Evolutionary conservation across 768 basidiomycete species (phyloP).

Genomic region (Austroboletus eburneus): DNA sequence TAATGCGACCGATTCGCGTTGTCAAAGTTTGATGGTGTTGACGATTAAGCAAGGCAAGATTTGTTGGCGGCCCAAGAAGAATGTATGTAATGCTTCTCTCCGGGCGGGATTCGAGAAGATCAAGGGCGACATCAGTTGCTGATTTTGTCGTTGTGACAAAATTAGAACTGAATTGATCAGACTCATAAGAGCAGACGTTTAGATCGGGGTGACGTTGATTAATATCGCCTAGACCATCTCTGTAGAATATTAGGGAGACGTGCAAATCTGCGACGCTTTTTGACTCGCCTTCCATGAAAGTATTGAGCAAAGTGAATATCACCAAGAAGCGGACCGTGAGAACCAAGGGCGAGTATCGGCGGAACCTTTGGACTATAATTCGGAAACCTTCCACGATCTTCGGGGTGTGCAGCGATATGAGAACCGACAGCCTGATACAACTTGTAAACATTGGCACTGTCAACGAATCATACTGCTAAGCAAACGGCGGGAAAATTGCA

Average conservation of each 20-base stretch:
- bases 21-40: conserved; percentile 49
- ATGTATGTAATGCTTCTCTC: conserved; percentile 63
- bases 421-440: conserved; percentile 62
- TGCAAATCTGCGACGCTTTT: neutral
- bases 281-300: conserved; percentile 71
- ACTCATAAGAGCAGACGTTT: conserved; percentile 23
- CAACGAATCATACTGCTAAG: neutral
- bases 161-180: conserved; percentile 34
- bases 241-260: conserved; percentile 22
- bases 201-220: conserved; percentile 63
- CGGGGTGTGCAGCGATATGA: conserved; percentile 54
- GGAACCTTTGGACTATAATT: conserved; percentile 50
- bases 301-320: conserved; percentile 72
- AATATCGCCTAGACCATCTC: conserved; percentile 68
- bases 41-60: conserved; percentile 64
- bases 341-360: conserved; percentile 64
- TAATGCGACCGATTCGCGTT: conserved; percentile 63
- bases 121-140: conserved; percentile 50
- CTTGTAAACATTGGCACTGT: conserved; percentile 71
- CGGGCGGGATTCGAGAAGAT: conserved; percentile 50
- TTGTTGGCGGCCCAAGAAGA: conserved; percentile 74
- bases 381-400: conserved; percentile 52
- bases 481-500: neutral
- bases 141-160: conserved; percentile 44
- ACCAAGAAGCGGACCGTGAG: conserved; percentile 64